Percentiles rank a stretch among this genome's conserved stretches.
Conservation (phyloP, 768 basidiomycete species). For the Suillus subalutaceus region DNA sequence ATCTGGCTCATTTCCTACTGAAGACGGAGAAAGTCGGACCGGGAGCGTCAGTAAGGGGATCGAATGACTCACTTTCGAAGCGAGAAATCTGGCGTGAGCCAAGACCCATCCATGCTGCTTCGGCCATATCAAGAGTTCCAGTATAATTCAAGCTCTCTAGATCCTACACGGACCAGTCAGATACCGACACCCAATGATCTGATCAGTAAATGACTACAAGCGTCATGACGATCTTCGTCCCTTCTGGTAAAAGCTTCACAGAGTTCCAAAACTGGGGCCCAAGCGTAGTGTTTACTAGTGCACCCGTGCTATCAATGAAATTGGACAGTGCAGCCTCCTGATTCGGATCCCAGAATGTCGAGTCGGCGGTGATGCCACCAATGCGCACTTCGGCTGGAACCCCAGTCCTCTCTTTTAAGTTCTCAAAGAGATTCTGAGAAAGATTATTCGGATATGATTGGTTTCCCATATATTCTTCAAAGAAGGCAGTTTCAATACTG, state of each 20-base stretch:
- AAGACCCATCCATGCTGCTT: conserved; percentile 43
- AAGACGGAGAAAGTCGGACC: conserved; percentile 7
- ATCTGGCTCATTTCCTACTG: conserved; percentile 59
- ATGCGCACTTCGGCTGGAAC: conserved; percentile 50
- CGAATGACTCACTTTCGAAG: conserved; percentile 44
- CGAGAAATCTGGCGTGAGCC: conserved; percentile 38
- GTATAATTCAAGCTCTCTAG: conserved; percentile 45
- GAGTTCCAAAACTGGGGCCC: conserved; percentile 54
- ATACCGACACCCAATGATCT: background rate
- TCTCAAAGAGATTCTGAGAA: conserved; percentile 47
- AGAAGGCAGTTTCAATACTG: conserved; percentile 58
- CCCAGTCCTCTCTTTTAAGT: conserved; percentile 47
- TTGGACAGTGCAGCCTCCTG: conserved; percentile 37
- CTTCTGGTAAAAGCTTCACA: conserved; percentile 43
- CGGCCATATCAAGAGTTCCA: conserved; percentile 47
- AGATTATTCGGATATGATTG: conserved; percentile 43
- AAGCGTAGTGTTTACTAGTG: conserved; percentile 52
- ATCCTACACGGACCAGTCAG: conserved; percentile 35
- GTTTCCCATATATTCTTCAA: conserved; percentile 54
- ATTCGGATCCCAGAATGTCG: conserved; percentile 49
- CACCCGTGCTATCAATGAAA: conserved; percentile 45
- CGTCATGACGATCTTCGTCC: conserved; percentile 50
- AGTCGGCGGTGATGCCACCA: conserved; percentile 58
- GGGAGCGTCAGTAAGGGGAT: background rate
- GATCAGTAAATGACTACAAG: conserved; percentile 34